Conservation (phyloP, 305 asterid species). For the Ajuga reptans region DNA sequence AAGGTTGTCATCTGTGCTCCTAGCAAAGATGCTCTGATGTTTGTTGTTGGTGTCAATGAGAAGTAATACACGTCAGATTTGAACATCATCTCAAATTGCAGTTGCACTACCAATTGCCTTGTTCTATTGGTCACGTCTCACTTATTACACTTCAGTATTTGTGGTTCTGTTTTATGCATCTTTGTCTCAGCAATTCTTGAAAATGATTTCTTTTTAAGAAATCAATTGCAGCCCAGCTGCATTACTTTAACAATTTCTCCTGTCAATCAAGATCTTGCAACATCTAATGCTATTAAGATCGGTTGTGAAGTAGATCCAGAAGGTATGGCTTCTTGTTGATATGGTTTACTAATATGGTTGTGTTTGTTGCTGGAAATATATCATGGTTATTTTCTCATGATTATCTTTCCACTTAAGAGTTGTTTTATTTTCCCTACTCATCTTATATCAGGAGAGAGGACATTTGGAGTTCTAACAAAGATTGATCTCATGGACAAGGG, state of each 20-base stretch:
- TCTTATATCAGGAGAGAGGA: conserved; percentile 79
- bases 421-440: background rate
- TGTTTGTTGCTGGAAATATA: background rate
- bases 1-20: no score
- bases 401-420: background rate
- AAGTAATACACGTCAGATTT: no score
- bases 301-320: conserved; percentile 96
- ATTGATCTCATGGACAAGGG: conserved; percentile 99
- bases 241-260: conserved; percentile 92
- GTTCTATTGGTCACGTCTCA: no score
- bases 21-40: no score
- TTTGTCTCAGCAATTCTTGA: no score
- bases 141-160: no score
- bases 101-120: no score
- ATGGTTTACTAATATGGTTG: background rate
- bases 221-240: conserved; percentile 79
- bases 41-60: no score
- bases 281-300: conserved; percentile 92
- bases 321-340: conserved; percentile 40
- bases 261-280: conserved; percentile 98
- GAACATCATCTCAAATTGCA: no score
- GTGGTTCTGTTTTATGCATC: no score
- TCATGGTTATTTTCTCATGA: conserved; percentile 5
- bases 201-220: conserved; percentile 20
- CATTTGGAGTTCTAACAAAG: conserved; percentile 90